Base-by-base conservation (phyloP, 2,329 filamentous ascomycete genomes). In the Fusarium abutilonis region DNA sequence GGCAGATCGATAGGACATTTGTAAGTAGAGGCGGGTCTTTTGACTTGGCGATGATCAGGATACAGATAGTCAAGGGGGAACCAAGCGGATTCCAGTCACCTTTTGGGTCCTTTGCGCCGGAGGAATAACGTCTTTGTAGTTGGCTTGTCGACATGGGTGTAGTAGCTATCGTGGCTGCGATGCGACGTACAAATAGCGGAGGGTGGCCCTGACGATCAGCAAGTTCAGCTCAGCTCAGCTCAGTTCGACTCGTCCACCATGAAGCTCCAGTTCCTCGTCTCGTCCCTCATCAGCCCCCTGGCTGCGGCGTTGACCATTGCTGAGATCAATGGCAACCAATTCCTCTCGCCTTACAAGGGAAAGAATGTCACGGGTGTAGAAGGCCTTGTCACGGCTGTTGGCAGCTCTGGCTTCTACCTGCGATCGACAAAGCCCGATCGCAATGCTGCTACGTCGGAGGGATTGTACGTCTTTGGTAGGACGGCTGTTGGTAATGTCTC, bases 241-340 rank as follows among this genome's bases (percentile, higher is more conserved):
- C 31, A 47, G 49, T 23, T 29, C 10, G 50, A 48, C 31, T 48
- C n/a, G 29, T 14, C 42, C 53, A 71, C 66, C 46, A 75, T 77
- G 75, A 75, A 73, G 68, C 53, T 69, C 54, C 39, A 70, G 35
- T 63, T 64, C 49, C 52, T 73, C 47, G 59, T 75, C 56, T 61
- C 72, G 32, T 70, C 72, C 47, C 53, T 70, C 32, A 32, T 62
- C 54, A 53, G 52, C 39, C 57, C 54, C 35, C 31, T 57, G 64
- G 74, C 58, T 39, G 69, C 74, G 35, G 79, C 80, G 40, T 64
- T 82, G 52, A 82, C 81, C 55, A 86, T 88, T 66, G 78, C 80
- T 56, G 78, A 87, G 68, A 89, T 91, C 80, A 91, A 89, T 66
- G 88, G 88, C 64, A 80, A 86, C 68, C 80, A 75, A 19, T 91